Conservation (phyloP, 306 rosid species). For the Castanea sativa region DNA sequence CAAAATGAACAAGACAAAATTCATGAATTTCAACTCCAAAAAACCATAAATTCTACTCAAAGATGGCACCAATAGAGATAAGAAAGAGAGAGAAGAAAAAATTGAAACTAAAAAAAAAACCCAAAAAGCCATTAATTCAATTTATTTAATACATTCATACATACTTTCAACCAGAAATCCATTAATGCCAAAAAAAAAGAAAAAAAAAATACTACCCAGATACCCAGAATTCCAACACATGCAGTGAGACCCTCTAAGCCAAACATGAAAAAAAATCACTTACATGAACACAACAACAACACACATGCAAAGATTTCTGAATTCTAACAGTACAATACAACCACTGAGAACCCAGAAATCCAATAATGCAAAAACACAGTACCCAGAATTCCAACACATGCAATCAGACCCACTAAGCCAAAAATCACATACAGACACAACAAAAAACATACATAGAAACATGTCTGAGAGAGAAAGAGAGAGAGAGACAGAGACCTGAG, state of each 20-base stretch:
- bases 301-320: background rate
- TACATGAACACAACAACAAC: background rate
- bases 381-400: background rate
- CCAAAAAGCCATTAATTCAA: background rate
- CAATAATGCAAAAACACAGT: background rate
- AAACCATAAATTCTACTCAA: background rate
- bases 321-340: background rate
- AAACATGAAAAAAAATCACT: background rate
- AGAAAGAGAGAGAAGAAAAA: background rate
- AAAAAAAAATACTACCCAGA: background rate
- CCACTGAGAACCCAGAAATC: background rate
- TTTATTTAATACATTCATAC: background rate
- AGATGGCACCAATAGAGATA: background rate
- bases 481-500: conserved; percentile 46
- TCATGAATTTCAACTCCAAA: background rate
- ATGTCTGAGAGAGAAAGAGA: background rate
- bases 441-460: background rate
- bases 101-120: background rate
- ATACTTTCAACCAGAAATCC: background rate
- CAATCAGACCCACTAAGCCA: background rate
- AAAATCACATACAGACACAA: background rate
- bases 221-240: background rate
- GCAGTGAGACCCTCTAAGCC: background rate
- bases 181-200: background rate
- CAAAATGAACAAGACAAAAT: background rate